Conservation (phyloP, 164 flowering plant species). For the Vitis riparia region DNA sequence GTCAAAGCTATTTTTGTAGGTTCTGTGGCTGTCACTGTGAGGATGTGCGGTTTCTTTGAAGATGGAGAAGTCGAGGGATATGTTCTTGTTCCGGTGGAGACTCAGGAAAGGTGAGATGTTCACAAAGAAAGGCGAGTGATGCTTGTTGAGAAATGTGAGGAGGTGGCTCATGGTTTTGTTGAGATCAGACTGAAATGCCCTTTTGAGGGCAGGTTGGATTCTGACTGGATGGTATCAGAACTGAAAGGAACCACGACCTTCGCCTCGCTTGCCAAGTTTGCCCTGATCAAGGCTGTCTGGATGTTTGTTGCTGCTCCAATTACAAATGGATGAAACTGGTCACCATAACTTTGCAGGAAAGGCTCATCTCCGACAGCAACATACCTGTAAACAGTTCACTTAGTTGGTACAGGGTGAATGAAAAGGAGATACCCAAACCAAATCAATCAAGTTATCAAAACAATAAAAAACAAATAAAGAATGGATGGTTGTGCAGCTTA, state of each 20-base stretch:
- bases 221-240: constrained; percentile 55
- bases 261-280: constrained; percentile 55
- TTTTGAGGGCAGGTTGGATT: constrained; percentile 62
- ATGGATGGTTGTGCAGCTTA: too few relatives aligned
- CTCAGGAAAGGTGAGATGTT: constrained; percentile 69
- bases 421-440: neutral
- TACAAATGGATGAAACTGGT: constrained; percentile 62
- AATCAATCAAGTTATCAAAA: too few relatives aligned
- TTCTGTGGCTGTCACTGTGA: constrained; percentile 51
- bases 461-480: too few relatives aligned
- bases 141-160: constrained; percentile 68
- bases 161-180: constrained; percentile 82
- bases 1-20: constrained; percentile 69
- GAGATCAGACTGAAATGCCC: constrained; percentile 74
- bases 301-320: constrained; percentile 77
- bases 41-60: constrained; percentile 57
- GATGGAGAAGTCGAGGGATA: constrained; percentile 59
- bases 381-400: constrained; percentile 44
- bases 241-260: constrained; percentile 88
- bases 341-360: constrained; percentile 67
- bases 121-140: constrained; percentile 70
- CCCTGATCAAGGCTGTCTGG: constrained; percentile 60
- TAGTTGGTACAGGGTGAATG: neutral
- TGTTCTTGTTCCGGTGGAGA: constrained; percentile 57
- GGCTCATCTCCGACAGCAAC: constrained; percentile 91